Conservation (phyloP, 2,329 filamentous ascomycete genomes). For the Hypoxylon sp. region DNA sequence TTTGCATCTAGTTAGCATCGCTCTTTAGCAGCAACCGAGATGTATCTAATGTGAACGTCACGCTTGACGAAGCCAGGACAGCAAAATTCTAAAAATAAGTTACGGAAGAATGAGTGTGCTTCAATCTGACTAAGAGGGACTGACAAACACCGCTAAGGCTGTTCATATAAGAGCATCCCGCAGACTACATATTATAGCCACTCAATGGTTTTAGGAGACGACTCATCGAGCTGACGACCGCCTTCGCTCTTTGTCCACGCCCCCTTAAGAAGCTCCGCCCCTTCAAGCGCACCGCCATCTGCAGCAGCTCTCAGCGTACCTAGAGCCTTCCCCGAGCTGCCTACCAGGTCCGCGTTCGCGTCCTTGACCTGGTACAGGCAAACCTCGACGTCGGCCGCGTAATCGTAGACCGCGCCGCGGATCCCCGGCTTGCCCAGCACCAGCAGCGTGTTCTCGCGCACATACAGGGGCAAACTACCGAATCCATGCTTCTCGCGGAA, state of each 20-base stretch:
- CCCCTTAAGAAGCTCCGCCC: constrained; percentile 56
- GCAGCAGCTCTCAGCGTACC: constrained; percentile 56
- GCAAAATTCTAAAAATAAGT: constrained; percentile 22
- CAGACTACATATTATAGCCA: constrained; percentile 41
- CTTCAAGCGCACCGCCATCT: constrained; percentile 54
- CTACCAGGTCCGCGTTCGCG: constrained; percentile 57
- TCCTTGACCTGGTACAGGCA: constrained; percentile 57
- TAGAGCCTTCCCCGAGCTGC: constrained; percentile 56
- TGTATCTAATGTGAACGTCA: constrained; percentile 28
- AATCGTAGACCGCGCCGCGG: constrained; percentile 61
- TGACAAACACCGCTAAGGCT: not conserved
- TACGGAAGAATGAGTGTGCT: not conserved
- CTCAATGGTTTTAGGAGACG: constrained; percentile 39
- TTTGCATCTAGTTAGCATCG: constrained; percentile 17
- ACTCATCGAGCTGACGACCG: constrained; percentile 42
- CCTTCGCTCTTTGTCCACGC: constrained; percentile 41
- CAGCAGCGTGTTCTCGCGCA: constrained; percentile 65
- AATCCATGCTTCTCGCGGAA: constrained; percentile 70
- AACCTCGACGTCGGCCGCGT: constrained; percentile 60
- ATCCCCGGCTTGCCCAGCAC: constrained; percentile 57
- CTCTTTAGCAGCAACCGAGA: constrained; percentile 14
- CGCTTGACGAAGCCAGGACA: constrained; percentile 30
- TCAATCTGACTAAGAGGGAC: not conserved
- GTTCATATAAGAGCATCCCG: not conserved
- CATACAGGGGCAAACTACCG: constrained; percentile 67